Evolutionary conservation across 2,329 filamentous ascomycete genomes (phyloP), one percentile per base, ranked within the genome.

Genomic region (Rhynchosporium secalis): DNA sequence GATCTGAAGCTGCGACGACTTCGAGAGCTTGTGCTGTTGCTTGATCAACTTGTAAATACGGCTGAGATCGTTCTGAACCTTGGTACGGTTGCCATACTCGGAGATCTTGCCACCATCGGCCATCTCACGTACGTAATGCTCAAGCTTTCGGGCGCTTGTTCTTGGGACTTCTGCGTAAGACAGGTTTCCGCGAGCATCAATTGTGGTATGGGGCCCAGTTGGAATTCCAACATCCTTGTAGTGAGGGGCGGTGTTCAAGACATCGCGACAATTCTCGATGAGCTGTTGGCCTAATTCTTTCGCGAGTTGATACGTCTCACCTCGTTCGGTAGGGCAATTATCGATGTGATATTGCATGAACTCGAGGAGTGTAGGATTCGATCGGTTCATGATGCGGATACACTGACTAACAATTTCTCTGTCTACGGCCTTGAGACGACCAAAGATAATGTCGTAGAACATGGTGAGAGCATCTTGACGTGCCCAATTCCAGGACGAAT

Each of bases 271-370:
- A 80, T 99, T 99, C 76, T 97, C 91, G 70, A 99, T 96, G 60
- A 99, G 88, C 79, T 96, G 91, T 73, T 91, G 83, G 41, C 92
- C 94, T 29, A 99, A 89, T 77, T 95, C 88, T 80, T 99, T 96
- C 48, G 95, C 95, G n/a, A 99, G 87, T 78, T 95, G 86, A 78
- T 99, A 99, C 1, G 95, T 99, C 80, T 99, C 95, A 63, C 95
- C 95, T 56, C 94, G 89, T 74, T 99, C 93, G 0, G 93, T 93
- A 0, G 95, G 95, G 80, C 94, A 98, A 80, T 98, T 95, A 73
- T 99, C 95, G 73, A 99, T 99, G 79, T 99, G 95, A 72, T 99
- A 98, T 76, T 99, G 95, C 95, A 99, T 99, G 78, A 97, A 99
- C 71, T 99, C 94, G 62, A 99, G 85, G 1, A 99, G 86, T 41